Base-by-base conservation (phyloP, 345 rosid genomes). In the Populus ilicifolia region DNA sequence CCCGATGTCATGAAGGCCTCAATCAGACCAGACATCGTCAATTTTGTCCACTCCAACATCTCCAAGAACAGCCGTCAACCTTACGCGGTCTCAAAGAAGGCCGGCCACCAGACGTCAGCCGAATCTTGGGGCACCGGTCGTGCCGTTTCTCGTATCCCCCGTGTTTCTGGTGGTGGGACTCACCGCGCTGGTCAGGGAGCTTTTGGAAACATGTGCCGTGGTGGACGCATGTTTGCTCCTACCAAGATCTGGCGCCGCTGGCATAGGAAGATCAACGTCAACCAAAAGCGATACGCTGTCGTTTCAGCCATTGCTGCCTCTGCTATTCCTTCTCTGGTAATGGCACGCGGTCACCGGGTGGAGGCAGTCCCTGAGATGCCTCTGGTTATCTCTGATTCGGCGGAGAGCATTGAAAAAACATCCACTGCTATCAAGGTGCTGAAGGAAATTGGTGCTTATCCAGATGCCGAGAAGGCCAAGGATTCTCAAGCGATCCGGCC, bases 111-210 rank as follows among this genome's bases (percentile, higher is more conserved):
- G 78, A 96, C 99, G 76, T 96, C 99, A 1, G 99, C 99, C 35
- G 98, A 96, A 78, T 94, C 98, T 0, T 96, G 99, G 98, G 99
- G 99, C n/a, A 96, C 98, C 0, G 99, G 99, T 2, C 99, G 99
- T 54, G 99, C 98, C 7, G 99, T 96, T 0, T 94, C 99, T 0
- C 97, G 99, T 90, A 96, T 96, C 70, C 99, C 99, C 48, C 97
- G 99, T 80, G 99, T 96, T 73, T 90, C 98, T 2, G 99, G 99
- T 0, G 99, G 99, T 0, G 99, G 99, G 30, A 96, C 99, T 35
- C 99, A 96, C 92, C 97, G 99, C 8, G 99, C 99, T 0, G 99
- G 99, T 35, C 99, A 96, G 84, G 99, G 94, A 1, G 99, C 99
- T 23, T 96, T 89, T 68, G 99, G 99, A 7, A 96, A 96, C 91